Percentiles rank a stretch among this genome's conserved stretches.
These are phyloP conservation scores for Starmerella sp. DNA, from an alignment of 805 yeast genomes.

Conservation along the genomic window DNA sequence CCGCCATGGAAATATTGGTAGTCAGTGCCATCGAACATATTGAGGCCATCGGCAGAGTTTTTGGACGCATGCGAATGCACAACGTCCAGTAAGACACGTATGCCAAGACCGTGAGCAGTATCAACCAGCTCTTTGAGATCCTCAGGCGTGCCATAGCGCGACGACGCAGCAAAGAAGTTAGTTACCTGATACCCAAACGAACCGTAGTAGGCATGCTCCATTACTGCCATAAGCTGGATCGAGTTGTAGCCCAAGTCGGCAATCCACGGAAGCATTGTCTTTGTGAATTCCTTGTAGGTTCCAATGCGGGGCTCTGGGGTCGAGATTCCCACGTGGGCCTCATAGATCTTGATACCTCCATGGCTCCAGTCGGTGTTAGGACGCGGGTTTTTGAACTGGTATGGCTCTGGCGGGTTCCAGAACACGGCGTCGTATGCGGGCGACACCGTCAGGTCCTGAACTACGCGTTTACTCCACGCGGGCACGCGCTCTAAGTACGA, in stretches of 20 bases:
- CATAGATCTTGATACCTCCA: slow-evolving; percentile 56
- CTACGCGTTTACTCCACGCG: slow-evolving; percentile 80
- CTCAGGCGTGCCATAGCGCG: slow-evolving; percentile 91
- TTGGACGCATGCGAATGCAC: slow-evolving; percentile 96
- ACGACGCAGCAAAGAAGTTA: slow-evolving; percentile 77
- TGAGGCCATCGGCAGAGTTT: slow-evolving; percentile 86
- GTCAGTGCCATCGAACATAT: slow-evolving; percentile 89
- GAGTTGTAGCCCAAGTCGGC: slow-evolving; percentile 81
- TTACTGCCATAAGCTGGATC: slow-evolving; percentile 91
- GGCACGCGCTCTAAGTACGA: slow-evolving; percentile 70
- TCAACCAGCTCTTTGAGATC: slow-evolving; percentile 84
- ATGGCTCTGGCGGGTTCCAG: slow-evolving; percentile 69
- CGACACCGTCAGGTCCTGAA: slow-evolving; percentile 40
- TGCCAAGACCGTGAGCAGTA: slow-evolving; percentile 80
- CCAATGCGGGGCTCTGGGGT: slow-evolving; percentile 82
- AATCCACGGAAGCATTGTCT: slow-evolving; percentile 71
- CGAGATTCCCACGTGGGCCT: slow-evolving; percentile 88
- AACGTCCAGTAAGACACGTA: slow-evolving; percentile 76
- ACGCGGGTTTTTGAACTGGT: slow-evolving; percentile 51
- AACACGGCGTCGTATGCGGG: slow-evolving; percentile 71
- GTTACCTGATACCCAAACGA: slow-evolving; percentile 97
- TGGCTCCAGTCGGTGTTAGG: slow-evolving; percentile 41
- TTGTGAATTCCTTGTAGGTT: slow-evolving; percentile 72
- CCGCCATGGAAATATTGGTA: slow-evolving; percentile 91
- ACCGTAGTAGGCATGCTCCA: slow-evolving; percentile 98